phyloP scores from a whole-genome alignment of 441 rosid species.

The Populus hybrid region DNA sequence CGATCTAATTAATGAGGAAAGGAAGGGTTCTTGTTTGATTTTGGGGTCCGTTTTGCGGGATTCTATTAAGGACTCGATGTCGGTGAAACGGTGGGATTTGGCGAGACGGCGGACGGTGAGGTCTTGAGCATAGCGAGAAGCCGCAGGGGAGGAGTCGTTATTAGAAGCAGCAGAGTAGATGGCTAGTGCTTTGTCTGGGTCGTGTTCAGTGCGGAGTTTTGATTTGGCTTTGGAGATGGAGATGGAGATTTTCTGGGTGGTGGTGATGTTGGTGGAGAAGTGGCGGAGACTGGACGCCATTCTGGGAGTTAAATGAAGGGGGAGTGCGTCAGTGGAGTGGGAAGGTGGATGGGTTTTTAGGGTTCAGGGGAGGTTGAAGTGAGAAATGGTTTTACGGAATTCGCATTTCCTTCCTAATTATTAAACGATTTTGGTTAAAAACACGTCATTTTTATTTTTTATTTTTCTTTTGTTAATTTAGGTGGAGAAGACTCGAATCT shows the following conservation, averaged over 20 bases:
- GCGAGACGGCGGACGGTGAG: constrained; percentile 72
- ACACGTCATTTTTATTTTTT: background rate
- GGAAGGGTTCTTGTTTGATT: constrained; percentile 52
- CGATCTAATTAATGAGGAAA: constrained; percentile 60
- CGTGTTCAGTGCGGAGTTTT: constrained; percentile 50
- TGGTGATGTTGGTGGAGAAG: constrained; percentile 14
- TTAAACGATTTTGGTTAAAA: background rate
- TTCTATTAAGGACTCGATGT: constrained; percentile 56
- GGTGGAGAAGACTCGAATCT: background rate
- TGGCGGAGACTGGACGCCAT: constrained; percentile 46
- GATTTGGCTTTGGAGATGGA: constrained; percentile 45
- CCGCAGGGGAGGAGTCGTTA: constrained; percentile 33
- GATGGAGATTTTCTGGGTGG: constrained; percentile 30
- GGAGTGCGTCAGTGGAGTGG: background rate
- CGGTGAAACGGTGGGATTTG: constrained; percentile 59
- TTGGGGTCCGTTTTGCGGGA: constrained; percentile 55
- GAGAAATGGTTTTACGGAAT: background rate
- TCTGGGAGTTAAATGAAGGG: background rate
- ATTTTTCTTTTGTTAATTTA: too few relatives aligned
- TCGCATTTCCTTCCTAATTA: background rate
- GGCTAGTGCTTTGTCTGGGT: constrained; percentile 68
- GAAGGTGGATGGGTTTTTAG: background rate
- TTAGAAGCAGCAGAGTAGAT: constrained; percentile 53
- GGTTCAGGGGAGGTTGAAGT: background rate
- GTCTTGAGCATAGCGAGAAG: constrained; percentile 67